Conservation (phyloP, 371 early-diverging fungal species). For the Saksenaea vasiformis region DNA sequence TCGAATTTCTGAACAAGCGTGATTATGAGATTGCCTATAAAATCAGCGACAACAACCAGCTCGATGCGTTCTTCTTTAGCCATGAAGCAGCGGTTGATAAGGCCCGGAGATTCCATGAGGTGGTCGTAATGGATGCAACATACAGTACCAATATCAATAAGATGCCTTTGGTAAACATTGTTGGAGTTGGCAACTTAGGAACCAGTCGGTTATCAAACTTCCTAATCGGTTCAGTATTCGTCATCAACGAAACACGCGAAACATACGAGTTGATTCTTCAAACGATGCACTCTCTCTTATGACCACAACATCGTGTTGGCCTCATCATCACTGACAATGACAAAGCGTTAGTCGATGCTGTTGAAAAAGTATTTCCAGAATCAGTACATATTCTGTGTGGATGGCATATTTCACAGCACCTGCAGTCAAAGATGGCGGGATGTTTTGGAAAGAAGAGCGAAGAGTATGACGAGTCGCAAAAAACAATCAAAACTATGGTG, state of each 20-base stretch:
- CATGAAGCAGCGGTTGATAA: too few relatives aligned
- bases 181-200: background rate
- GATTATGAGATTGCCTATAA: background rate
- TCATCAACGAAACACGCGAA: background rate
- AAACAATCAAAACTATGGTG: too few relatives aligned
- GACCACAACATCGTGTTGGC: background rate
- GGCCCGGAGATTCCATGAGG: too few relatives aligned
- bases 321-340: slow-evolving; percentile 2
- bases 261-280: background rate
- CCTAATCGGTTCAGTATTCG: background rate
- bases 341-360: background rate
- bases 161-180: background rate
- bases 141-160: too few relatives aligned
- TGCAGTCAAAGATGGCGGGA: background rate
- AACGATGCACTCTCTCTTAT: background rate
- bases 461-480: background rate
- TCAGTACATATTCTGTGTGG: background rate
- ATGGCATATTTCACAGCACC: background rate
- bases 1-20: background rate
- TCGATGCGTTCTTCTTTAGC: too few relatives aligned
- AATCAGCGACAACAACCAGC: background rate
- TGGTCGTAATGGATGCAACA: too few relatives aligned
- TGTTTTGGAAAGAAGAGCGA: background rate
- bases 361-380: background rate
- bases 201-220: background rate